Evolutionary conservation across 2,329 filamentous ascomycete species (phyloP), one percentile per base, ranked within the genome.

Genomic region (Botryotinia calthae): DNA sequence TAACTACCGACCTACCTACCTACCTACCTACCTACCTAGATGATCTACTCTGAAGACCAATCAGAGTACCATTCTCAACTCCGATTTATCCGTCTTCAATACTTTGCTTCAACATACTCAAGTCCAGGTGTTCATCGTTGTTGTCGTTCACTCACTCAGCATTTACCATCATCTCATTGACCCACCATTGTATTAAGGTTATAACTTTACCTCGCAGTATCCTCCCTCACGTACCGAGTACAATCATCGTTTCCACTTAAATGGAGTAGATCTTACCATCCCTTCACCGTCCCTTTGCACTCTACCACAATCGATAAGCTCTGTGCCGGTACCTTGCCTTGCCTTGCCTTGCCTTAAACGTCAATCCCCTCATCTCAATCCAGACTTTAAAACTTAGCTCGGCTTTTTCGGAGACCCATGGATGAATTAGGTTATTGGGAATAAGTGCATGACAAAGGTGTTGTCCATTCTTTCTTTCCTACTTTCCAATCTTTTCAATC

Each of bases 401-500:
- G 67, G 67, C n/a, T 61, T 61, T 56, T 70, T 70, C 67, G 67
- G 67, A 70, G 67, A 40, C 22, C 28, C 22, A 22, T 44, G 12
- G 67, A 70, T 48, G 25, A 31, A 48, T 16, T 58, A 46, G 28
- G 8, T 67, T 5, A 28, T 67, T 34, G n/a, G 12, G 48, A 58
- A 44, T 22, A 31, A 34, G 22, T 44, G 6, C 40, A 48, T 34
- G 40, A 61, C 54, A 70, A 18, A 70, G 67, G 22, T 59, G 48
- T 70, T 61, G 22, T 70, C 18, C 28, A 48, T 46, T 25, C 37
- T 48, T 61, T n/a, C 51, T 44, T 31, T 25, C 5, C 54, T 12
- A 25, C n/a, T 40, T 56, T 25, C 8, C 8, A 48, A 31, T 46
- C 40, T n/a, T 42, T 16, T 10, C 8, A 42, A 14, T 16, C 34